Conservation (phyloP, 1,139 yeast genomes). For the Blastobotrys arbuscula region DNA sequence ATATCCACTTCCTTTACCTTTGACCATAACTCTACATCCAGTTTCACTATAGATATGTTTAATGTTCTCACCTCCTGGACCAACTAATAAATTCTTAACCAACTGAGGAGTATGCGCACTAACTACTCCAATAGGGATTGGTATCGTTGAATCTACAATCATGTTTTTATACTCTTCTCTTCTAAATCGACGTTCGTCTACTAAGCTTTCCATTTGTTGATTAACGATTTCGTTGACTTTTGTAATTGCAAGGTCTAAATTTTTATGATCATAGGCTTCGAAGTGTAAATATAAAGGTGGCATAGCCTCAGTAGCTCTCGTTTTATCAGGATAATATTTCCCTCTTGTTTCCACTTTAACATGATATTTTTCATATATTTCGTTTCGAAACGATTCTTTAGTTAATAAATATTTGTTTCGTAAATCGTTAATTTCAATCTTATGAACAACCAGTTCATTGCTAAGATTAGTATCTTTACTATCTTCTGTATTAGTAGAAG, state of each 20-base stretch:
- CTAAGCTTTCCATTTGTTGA: conserved; percentile 32
- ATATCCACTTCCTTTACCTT: conserved; percentile 37
- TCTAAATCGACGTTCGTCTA: conserved; percentile 31
- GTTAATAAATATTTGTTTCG: conserved; percentile 37
- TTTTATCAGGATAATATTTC: conserved; percentile 36
- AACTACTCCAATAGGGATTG: conserved; percentile 21
- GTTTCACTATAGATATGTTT: conserved; percentile 37
- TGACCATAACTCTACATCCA: conserved; percentile 33
- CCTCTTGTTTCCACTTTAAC: conserved; percentile 35
- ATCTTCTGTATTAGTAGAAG: background rate
- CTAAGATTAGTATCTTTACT: background rate
- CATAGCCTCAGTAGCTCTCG: conserved; percentile 32
- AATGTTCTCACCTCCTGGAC: conserved; percentile 36
- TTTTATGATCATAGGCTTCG: conserved; percentile 29
- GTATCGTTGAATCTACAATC: background rate
- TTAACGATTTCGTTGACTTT: conserved; percentile 32
- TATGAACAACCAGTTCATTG: conserved; percentile 19
- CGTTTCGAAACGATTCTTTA: conserved; percentile 32
- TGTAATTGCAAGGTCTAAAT: conserved; percentile 31
- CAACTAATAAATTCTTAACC: conserved; percentile 34
- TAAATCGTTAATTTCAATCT: conserved; percentile 36
- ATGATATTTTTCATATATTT: conserved; percentile 31
- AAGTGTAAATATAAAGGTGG: conserved; percentile 35
- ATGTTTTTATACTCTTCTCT: conserved; percentile 6
- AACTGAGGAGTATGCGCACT: conserved; percentile 21